These are phyloP conservation scores for Trichoderma citrinoviride DNA, from an alignment of 2,329 filamentous ascomycete species.

Conservation along the genomic window DNA sequence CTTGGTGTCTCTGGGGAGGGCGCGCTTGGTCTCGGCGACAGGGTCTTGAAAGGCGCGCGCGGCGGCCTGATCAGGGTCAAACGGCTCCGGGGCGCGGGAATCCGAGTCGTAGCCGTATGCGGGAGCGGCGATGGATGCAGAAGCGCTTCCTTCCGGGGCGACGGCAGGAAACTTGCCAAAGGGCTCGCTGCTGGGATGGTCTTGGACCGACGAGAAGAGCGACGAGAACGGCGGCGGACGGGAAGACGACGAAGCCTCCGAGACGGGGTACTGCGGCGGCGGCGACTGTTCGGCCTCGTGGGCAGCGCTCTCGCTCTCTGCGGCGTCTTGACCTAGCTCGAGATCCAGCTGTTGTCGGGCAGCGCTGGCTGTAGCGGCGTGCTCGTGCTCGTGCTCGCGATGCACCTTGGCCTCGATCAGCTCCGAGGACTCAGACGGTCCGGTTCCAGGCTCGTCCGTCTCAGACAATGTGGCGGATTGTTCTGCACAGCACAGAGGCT, in stretches of 20 bases:
- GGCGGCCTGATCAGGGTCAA: slow-evolving; percentile 37
- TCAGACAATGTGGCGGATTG: slow-evolving; percentile 41
- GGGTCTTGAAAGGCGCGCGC: slow-evolving; percentile 47
- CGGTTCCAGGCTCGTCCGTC: slow-evolving; percentile 34
- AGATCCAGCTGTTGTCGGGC: slow-evolving; percentile 25
- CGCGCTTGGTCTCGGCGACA: slow-evolving; percentile 76
- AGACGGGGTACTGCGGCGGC: slow-evolving; percentile 58
- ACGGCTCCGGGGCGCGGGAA: slow-evolving; percentile 39
- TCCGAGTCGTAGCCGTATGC: slow-evolving; percentile 46
- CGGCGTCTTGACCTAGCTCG: slow-evolving; percentile 23
- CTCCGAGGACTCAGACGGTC: slow-evolving; percentile 39
- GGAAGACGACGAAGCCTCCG: slow-evolving; percentile 51
- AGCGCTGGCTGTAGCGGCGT: slow-evolving; percentile 24
- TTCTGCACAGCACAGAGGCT: slow-evolving; percentile 22
- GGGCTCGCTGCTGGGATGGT: slow-evolving; percentile 36
- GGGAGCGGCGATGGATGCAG: slow-evolving; percentile 48
- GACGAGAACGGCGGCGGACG: slow-evolving; percentile 62
- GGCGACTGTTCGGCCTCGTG: slow-evolving; percentile 46
- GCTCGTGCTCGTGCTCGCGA: slow-evolving; percentile 24
- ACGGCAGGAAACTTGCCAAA: slow-evolving; percentile 35
- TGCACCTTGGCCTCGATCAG: slow-evolving; percentile 33
- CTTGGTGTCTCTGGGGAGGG: slow-evolving; percentile 79
- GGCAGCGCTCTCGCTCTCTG: slow-evolving; percentile 23
- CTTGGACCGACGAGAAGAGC: slow-evolving; percentile 48
- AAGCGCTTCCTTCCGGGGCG: slow-evolving; percentile 32